phyloP scores from a whole-genome alignment of 305 asterid genomes.

The Fraxinus velutina region DNA sequence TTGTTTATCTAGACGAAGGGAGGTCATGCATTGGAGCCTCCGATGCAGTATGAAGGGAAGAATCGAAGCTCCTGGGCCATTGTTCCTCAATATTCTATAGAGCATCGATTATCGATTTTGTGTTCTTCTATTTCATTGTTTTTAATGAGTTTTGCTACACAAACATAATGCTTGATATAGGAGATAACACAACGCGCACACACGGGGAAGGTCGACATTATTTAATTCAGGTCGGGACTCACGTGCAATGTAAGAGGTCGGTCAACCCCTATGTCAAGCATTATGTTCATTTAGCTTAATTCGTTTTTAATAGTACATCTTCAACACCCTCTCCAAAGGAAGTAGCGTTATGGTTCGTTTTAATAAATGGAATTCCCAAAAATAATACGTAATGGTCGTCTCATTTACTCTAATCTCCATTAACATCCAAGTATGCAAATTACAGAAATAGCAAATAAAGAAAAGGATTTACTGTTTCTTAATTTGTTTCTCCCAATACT shows the following conservation, averaged over 20 bases:
- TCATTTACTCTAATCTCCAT: neutral
- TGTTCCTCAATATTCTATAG: neutral
- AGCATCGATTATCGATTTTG: neutral
- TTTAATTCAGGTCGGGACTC: too few species aligned
- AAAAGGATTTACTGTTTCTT: conserved; percentile 19
- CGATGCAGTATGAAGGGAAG: neutral
- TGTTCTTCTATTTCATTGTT: neutral
- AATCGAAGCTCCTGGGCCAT: neutral
- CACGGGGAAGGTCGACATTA: too few species aligned
- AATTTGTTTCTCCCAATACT: conserved; percentile 48
- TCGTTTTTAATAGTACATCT: neutral
- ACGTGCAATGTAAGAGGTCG: too few species aligned
- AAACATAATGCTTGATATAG: too few species aligned
- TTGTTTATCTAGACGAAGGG: neutral
- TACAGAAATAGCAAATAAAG: neutral
- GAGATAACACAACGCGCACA: too few species aligned
- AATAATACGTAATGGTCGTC: neutral
- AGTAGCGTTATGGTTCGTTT: neutral
- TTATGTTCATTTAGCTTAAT: too few species aligned
- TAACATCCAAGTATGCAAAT: neutral
- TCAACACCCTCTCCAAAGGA: neutral
- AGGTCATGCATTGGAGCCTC: neutral
- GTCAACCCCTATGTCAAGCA: too few species aligned
- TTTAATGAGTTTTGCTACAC: too few species aligned
- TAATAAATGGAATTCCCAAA: neutral